phyloP scores from a whole-genome alignment of 2,329 filamentous ascomycete species.

The Thelonectria olida region DNA sequence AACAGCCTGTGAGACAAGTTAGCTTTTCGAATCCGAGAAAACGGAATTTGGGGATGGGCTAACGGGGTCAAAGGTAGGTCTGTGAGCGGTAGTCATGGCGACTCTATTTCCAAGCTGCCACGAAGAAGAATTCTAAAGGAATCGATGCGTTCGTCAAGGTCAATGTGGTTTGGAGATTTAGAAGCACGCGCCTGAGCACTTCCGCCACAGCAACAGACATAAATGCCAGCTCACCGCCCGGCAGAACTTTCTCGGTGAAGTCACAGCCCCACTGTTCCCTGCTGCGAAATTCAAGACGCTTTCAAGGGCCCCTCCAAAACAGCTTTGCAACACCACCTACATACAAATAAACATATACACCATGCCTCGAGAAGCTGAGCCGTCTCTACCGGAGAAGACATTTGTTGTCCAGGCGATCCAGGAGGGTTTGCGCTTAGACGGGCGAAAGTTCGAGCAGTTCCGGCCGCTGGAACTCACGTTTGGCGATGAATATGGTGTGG shows the following conservation, averaged over 20 bases:
- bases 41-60: constrained; percentile 16
- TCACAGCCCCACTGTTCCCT: constrained; percentile 25
- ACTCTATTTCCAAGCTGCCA: constrained; percentile 3
- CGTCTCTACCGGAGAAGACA: constrained; percentile 86
- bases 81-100: constrained; percentile 73
- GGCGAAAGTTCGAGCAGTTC: constrained; percentile 82
- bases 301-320: not conserved
- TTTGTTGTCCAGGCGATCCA: constrained; percentile 87
- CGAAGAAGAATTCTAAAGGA: not conserved
- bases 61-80: constrained; percentile 96
- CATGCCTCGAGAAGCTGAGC: constrained; percentile 94
- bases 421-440: constrained; percentile 84
- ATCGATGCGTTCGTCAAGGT: not conserved
- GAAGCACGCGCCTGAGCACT: not conserved
- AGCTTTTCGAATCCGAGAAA: constrained; percentile 25
- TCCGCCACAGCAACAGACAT: constrained; percentile 1
- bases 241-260: constrained; percentile 53
- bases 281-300: constrained; percentile 16
- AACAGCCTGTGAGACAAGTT: constrained; percentile 71
- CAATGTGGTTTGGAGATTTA: not conserved
- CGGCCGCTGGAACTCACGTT: constrained; percentile 81
- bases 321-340: constrained; percentile 19
- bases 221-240: constrained; percentile 54
- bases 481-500: constrained; percentile 90
- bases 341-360: constrained; percentile 38